Percentiles rank a stretch among this genome's conserved stretches.
Evolutionary conservation across 1,284 basidiomycete species (phyloP).

Genomic region (Ceratobasidium sp.): DNA sequence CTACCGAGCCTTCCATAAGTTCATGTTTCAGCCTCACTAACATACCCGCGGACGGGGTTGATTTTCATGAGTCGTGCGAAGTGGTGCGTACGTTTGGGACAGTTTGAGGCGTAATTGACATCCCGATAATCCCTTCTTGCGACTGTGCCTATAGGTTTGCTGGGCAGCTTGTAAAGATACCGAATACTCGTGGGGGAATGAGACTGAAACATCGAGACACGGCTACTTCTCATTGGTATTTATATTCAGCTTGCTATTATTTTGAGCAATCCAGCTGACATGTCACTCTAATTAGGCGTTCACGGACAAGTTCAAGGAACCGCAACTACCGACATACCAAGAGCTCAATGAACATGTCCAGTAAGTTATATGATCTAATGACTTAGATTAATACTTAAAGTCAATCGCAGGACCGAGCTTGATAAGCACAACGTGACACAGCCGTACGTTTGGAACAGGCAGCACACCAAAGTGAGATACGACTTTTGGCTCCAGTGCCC

Average conservation of each 20-base stretch:
- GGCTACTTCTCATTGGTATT: background rate
- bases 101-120: background rate
- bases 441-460: too few species aligned
- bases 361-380: background rate
- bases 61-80: background rate
- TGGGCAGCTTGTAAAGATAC: conserved; percentile 5
- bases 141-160: background rate
- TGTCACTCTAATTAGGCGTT: background rate
- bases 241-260: background rate
- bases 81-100: background rate
- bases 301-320: background rate
- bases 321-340: background rate
- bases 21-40: background rate
- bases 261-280: background rate
- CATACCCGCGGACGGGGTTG: too few species aligned
- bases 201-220: background rate
- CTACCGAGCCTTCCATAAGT: too few species aligned
- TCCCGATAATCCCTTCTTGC: too few species aligned
- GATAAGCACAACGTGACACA: background rate
- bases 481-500: too few species aligned
- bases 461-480: too few species aligned
- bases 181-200: background rate
- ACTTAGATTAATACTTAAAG: too few species aligned
- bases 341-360: background rate
- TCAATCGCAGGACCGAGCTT: background rate